phyloP scores from a whole-genome alignment of 176 grass and related monocot genomes.

The Miscanthus lutarioriparius region DNA sequence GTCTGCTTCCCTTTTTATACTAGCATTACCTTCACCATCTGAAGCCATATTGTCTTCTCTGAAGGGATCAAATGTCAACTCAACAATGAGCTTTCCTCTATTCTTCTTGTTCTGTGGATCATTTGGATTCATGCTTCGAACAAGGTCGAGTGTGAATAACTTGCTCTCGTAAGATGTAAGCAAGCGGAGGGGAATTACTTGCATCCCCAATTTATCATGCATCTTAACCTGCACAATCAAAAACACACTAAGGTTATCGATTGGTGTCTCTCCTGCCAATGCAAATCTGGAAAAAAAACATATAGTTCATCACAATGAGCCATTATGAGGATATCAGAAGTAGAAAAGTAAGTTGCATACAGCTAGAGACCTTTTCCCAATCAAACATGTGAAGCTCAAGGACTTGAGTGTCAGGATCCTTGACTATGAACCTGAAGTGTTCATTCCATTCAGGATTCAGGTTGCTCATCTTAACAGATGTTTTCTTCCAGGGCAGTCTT shows the following conservation, averaged over 20 bases:
- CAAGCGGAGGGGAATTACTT: conserved; percentile 74
- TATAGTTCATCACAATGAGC: no score
- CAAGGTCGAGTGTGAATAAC: conserved; percentile 78
- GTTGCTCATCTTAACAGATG: conserved; percentile 86
- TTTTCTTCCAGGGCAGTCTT: conserved; percentile 75
- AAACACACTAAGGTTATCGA: neutral
- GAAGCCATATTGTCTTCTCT: conserved; percentile 61
- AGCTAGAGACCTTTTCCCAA: conserved; percentile 93
- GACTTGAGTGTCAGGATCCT: conserved; percentile 88
- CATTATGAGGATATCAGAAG: neutral
- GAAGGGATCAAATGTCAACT: conserved; percentile 86
- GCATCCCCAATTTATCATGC: conserved; percentile 93
- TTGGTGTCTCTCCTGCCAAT: neutral
- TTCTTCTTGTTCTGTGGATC: conserved; percentile 82
- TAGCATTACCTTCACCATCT: conserved; percentile 44
- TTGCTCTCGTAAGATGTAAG: conserved; percentile 73
- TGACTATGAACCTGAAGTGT: conserved; percentile 90
- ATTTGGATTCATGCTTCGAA: conserved; percentile 78
- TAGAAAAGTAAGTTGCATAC: conserved; percentile 29
- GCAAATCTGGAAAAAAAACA: no score
- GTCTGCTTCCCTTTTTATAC: conserved; percentile 8
- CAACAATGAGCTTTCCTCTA: conserved; percentile 75
- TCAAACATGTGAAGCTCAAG: conserved; percentile 93
- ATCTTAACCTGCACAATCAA: conserved; percentile 63
- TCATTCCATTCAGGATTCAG: conserved; percentile 98